Percentiles rank a stretch among this genome's conserved stretches.
These are phyloP conservation scores for Hypoxylon sp. DNA, from an alignment of 2,329 filamentous ascomycete species.

Conservation along the genomic window DNA sequence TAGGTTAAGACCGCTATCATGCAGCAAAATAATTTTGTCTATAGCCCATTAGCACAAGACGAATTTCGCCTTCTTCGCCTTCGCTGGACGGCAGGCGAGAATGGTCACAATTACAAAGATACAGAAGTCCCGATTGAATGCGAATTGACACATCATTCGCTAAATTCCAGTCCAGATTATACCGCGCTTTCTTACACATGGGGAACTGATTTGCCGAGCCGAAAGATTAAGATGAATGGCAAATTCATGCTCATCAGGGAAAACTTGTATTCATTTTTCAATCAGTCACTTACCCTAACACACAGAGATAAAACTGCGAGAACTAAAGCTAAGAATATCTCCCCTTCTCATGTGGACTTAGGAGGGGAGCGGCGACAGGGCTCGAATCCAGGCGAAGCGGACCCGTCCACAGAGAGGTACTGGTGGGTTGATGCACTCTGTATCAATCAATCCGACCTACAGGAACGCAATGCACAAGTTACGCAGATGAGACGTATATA, in stretches of 20 bases:
- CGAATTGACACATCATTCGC: conserved; percentile 9
- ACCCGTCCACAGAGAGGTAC: neutral
- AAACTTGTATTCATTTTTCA: conserved; percentile 8
- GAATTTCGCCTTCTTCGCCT: conserved; percentile 11
- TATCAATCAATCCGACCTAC: conserved; percentile 12
- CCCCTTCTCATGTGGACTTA: too few relatives aligned
- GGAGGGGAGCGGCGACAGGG: neutral
- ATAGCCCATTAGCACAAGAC: neutral
- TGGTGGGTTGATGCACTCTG: conserved; percentile 20
- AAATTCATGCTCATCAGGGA: neutral
- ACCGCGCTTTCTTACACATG: conserved; percentile 8
- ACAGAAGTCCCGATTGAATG: neutral
- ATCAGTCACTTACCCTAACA: neutral
- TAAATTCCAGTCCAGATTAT: neutral
- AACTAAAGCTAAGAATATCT: neutral
- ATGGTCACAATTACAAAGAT: neutral
- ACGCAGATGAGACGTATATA: conserved; percentile 17
- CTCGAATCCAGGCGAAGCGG: neutral
- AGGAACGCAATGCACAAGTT: conserved; percentile 11
- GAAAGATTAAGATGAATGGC: conserved; percentile 1
- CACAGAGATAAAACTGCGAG: neutral
- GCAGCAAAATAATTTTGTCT: neutral
- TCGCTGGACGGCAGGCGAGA: neutral
- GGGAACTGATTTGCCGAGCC: neutral
- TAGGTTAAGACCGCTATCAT: neutral